Evolutionary conservation across 495 filamentous ascomycete genomes (phyloP).

Genomic region (Hypoxylon fuscum): DNA sequence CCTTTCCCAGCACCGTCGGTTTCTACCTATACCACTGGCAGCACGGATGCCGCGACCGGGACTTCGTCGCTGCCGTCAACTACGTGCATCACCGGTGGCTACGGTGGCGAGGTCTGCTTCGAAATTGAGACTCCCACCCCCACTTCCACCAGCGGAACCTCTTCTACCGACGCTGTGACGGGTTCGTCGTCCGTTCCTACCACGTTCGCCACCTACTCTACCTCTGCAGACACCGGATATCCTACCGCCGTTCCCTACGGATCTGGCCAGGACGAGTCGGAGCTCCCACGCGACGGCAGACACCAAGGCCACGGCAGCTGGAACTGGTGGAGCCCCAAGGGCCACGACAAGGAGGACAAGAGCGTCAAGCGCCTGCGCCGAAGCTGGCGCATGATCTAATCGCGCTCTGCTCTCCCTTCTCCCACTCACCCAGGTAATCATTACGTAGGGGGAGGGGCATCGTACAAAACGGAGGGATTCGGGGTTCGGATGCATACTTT

Average conservation of each 20-base stretch:
- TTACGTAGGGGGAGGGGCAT: neutral
- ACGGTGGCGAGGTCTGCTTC: slow-evolving; percentile 30
- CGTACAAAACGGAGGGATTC: slow-evolving; percentile 24
- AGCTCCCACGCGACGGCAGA: neutral
- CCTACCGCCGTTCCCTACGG: slow-evolving; percentile 5
- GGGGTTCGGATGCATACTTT: slow-evolving; percentile 26
- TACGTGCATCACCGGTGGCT: slow-evolving; percentile 29
- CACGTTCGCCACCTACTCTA: slow-evolving; percentile 16
- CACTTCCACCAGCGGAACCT: neutral
- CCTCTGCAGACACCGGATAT: slow-evolving; percentile 14
- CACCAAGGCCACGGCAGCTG: slow-evolving; percentile 6
- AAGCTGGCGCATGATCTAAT: slow-evolving; percentile 26
- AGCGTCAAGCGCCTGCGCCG: slow-evolving; percentile 17
- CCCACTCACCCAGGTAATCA: neutral
- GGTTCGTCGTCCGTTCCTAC: slow-evolving; percentile 18
- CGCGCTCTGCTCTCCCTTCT: neutral
- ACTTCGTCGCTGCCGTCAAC: slow-evolving; percentile 12
- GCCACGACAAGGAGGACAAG: neutral
- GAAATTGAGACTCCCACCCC: neutral
- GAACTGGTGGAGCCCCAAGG: slow-evolving; percentile 17
- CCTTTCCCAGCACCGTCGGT: neutral
- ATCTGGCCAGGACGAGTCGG: neutral
- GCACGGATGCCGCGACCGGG: slow-evolving; percentile 28
- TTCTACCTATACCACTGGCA: slow-evolving; percentile 16
- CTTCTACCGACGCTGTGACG: slow-evolving; percentile 19